Evolutionary conservation across 2,329 filamentous ascomycete species (phyloP).

Genomic region (Cordyceps farinosa): DNA sequence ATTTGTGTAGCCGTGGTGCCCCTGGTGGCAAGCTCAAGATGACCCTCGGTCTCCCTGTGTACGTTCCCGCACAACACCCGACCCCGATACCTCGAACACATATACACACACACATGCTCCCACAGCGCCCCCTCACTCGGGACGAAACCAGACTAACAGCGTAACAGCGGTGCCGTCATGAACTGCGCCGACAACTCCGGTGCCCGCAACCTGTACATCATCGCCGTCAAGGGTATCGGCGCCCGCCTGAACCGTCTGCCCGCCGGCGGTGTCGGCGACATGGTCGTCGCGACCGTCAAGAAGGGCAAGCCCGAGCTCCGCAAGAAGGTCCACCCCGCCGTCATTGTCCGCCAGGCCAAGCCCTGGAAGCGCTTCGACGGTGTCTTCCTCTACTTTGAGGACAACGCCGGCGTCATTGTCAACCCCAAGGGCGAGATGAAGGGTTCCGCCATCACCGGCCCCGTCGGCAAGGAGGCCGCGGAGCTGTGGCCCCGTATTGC

Average conservation of each 20-base stretch:
- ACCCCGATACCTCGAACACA: slow-evolving; percentile 1
- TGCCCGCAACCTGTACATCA: slow-evolving; percentile 99
- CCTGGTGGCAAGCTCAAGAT: slow-evolving; percentile 99
- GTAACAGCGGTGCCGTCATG: slow-evolving; percentile 91
- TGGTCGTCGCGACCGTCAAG: slow-evolving; percentile 99
- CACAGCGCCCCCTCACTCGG: slow-evolving; percentile 14
- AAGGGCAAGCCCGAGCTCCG: slow-evolving; percentile 99
- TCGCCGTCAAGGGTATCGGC: slow-evolving; percentile 98
- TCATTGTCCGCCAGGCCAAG: slow-evolving; percentile 98
- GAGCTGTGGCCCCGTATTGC: slow-evolving; percentile 99
- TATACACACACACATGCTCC: no score
- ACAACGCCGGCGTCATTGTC: slow-evolving; percentile 99
- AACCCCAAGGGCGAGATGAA: slow-evolving; percentile 99
- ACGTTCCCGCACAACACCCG: slow-evolving; percentile 49
- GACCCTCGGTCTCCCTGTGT: slow-evolving; percentile 99
- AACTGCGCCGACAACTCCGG: slow-evolving; percentile 99
- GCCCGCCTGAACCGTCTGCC: slow-evolving; percentile 96
- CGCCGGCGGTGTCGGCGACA: slow-evolving; percentile 96
- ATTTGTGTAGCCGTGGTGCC: slow-evolving; percentile 67
- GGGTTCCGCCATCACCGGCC: slow-evolving; percentile 98
- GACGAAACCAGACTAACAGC: slow-evolving; percentile 21
- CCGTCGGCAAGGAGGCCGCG: slow-evolving; percentile 99
- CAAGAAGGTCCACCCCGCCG: slow-evolving; percentile 99
- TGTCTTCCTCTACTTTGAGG: slow-evolving; percentile 99
- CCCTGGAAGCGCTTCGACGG: slow-evolving; percentile 98